A percentile compares a stretch with the other conserved stretches of the same genome.
Evolutionary conservation across 495 filamentous ascomycete species (phyloP).

Genomic region (Darksidea phi): DNA sequence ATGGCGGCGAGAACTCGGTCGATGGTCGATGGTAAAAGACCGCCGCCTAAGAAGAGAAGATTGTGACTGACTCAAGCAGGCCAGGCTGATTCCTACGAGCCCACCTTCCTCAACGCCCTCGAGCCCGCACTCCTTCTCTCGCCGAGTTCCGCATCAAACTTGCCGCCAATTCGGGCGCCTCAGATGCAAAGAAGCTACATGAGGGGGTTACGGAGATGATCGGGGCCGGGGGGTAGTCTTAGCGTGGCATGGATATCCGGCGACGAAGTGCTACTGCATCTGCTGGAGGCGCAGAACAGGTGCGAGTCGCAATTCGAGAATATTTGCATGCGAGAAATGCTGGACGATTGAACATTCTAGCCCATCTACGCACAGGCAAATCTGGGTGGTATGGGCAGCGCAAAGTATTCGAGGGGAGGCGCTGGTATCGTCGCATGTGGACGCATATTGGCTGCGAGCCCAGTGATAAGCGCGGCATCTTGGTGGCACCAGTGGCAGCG

Average conservation of each 20-base stretch:
- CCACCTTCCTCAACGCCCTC: constrained; percentile 54
- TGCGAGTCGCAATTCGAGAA: constrained; percentile 50
- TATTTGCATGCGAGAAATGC: constrained; percentile 51
- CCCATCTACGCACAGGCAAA: constrained; percentile 54
- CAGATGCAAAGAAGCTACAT: constrained; percentile 51
- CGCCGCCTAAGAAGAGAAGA: background rate
- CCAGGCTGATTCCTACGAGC: constrained; percentile 49
- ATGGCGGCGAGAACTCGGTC: constrained; percentile 51
- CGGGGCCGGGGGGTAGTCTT: constrained; percentile 45
- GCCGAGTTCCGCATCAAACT: constrained; percentile 55
- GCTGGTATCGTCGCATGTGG: constrained; percentile 47
- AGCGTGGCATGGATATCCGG: constrained; percentile 56
- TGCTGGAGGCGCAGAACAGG: constrained; percentile 44
- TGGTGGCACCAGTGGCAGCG: constrained; percentile 45
- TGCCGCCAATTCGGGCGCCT: constrained; percentile 59
- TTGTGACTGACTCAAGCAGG: constrained; percentile 14
- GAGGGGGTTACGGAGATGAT: constrained; percentile 51
- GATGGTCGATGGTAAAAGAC: constrained; percentile 41
- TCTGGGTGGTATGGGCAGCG: constrained; percentile 43
- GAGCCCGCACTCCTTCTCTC: constrained; percentile 52
- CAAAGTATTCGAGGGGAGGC: constrained; percentile 40
- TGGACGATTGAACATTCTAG: constrained; percentile 53
- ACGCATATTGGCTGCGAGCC: constrained; percentile 43
- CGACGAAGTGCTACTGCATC: constrained; percentile 51
- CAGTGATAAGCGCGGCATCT: constrained; percentile 28